Base-by-base conservation (phyloP, 2,329 filamentous ascomycete species). In the Penicillium sclerotiorum region DNA sequence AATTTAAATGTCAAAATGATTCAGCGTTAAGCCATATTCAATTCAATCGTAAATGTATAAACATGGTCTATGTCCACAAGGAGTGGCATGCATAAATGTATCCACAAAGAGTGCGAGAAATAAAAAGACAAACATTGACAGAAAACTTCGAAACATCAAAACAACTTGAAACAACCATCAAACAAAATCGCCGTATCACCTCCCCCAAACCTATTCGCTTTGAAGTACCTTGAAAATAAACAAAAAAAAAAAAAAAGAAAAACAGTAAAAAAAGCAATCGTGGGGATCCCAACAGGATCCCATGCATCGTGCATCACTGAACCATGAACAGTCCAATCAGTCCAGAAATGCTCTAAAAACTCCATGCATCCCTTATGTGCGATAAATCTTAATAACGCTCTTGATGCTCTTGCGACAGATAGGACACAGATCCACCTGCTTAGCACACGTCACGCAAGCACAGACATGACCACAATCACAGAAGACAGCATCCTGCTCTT, bases 381-480 rank as follows among this genome's bases (percentile, higher is more conserved):
- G 66, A 60, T 75, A 85, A 50, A 86, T 76, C 72, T 81, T 84
- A 56, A 86, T 76, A 25, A 83, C 78, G 44, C 71, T 78, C 53
- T 80, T 64, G 17, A 86, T 79, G 45, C 74, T 73, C 69, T 78
- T 80, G 48, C 83, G 73, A 64, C 83, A 86, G 20, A 86, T 80
- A 1, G 83, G 83, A 57, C 83, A 86, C 42, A 71, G 73, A 47
- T 83, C 80, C 23, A 86, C 77, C 61, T 80, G 76, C 43, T 74
- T 74, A 11, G 83, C 83, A 60, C 83, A 86, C n/a, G 70, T 70
- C 49, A 81, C 69, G 55, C 83, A 86, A 3, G 82, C 79, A 38
- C 83, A 79, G 15, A 86, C 80, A 60, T 86, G 83, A 0, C 83
- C 83, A 56, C 83, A 86, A 55, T 83, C 80, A 57, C 81, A 82